Conservation (phyloP, 305 asterid species). For the Ajuga reptans region DNA sequence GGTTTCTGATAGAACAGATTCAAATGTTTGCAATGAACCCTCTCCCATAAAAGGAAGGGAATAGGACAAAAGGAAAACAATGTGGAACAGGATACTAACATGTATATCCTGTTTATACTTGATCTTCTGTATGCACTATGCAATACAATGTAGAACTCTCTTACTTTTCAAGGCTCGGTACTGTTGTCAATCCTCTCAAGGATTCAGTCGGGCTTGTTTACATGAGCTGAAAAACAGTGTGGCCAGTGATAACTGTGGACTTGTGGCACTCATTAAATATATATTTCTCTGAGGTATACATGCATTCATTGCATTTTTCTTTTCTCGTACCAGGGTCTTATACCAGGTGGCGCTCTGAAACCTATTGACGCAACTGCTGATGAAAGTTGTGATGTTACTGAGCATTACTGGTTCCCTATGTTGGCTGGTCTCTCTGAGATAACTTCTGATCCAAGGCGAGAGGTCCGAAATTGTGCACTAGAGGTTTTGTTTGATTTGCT, state of each 20-base stretch:
- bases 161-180: conserved; percentile 2
- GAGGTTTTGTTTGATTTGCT: conserved; percentile 97
- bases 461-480: conserved; percentile 94
- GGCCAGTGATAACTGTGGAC: background rate
- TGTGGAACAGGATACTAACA: background rate
- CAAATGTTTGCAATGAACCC: background rate
- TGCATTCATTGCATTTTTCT: conserved; percentile 17
- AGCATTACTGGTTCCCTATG: conserved; percentile 99
- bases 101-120: background rate
- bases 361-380: conserved; percentile 62
- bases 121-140: background rate
- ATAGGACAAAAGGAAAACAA: background rate
- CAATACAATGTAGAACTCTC: background rate
- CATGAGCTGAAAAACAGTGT: conserved; percentile 12
- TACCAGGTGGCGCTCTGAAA: conserved; percentile 94
- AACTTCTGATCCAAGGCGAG: conserved; percentile 93
- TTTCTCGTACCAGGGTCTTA: conserved; percentile 67
- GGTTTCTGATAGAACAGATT: background rate
- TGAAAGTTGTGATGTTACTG: conserved; percentile 79
- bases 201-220: conserved; percentile 13
- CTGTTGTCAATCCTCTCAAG: conserved; percentile 8
- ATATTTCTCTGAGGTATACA: background rate
- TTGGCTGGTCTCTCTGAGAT: conserved; percentile 98
- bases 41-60: background rate
- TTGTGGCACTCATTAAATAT: background rate